Conservation (phyloP, 345 rosid genomes). For the Pugionium cornutum region DNA sequence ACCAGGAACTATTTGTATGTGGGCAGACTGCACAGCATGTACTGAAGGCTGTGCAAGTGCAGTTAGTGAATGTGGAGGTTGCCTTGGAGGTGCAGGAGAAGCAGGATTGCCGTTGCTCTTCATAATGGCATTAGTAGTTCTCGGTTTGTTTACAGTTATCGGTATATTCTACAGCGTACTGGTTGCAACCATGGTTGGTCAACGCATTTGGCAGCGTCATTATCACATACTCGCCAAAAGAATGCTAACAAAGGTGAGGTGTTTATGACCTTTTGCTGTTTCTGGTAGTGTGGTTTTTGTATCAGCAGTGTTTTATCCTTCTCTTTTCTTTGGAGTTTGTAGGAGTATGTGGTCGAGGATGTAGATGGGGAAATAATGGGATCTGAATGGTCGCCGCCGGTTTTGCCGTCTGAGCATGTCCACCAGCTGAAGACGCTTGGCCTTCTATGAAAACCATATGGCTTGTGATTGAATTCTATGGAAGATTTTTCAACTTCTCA, state of each 20-base stretch:
- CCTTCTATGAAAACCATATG: conserved; percentile 52
- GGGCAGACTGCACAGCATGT: conserved; percentile 99
- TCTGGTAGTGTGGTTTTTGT: background rate
- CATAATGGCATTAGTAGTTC: conserved; percentile 80
- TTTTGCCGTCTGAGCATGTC: conserved; percentile 81
- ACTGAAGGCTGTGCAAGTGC: conserved; percentile 95
- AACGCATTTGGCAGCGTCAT: conserved; percentile 98
- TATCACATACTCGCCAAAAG: conserved; percentile 98
- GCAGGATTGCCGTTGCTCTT: conserved; percentile 88
- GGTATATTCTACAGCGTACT: conserved; percentile 96
- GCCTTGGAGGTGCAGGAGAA: conserved; percentile 98
- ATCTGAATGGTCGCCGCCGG: conserved; percentile 88
- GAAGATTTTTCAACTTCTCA: conserved; percentile 20
- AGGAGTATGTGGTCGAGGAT: conserved; percentile 99
- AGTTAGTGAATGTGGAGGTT: conserved; percentile 93
- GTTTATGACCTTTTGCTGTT: background rate
- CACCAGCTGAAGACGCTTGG: conserved; percentile 94
- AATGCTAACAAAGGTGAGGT: conserved; percentile 93
- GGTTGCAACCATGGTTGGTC: conserved; percentile 99
- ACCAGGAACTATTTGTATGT: conserved; percentile 97
- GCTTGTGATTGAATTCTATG: conserved; percentile 22
- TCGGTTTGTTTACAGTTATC: conserved; percentile 87
- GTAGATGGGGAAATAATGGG: conserved; percentile 86
- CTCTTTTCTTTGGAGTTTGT: background rate
- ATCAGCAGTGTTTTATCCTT: background rate